Evolutionary conservation across 169 alveolate species (phyloP).

Genomic region (Plasmodium berghei): DNA sequence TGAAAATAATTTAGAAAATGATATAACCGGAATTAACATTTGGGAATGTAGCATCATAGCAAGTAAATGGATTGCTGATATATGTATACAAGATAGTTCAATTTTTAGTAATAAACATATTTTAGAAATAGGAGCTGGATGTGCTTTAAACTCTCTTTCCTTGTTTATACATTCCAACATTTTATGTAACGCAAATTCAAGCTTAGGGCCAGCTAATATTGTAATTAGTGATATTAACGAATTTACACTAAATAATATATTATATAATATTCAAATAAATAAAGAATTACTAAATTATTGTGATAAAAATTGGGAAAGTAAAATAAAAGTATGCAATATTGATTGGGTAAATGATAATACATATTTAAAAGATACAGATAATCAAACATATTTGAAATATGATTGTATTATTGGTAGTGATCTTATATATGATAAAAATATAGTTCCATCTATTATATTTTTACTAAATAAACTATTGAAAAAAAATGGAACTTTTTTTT

Average conservation of each 20-base stretch:
- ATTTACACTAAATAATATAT: conserved; percentile 77
- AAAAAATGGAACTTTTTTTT: conserved; percentile 77
- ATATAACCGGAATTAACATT: conserved; percentile 80
- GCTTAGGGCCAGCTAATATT: neutral
- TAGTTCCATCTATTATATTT: conserved; percentile 77
- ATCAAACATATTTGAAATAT: conserved; percentile 18
- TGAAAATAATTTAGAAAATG: conserved; percentile 63
- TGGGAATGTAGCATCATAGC: conserved; percentile 83
- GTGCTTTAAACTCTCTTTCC: conserved; percentile 81
- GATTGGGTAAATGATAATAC: conserved; percentile 76
- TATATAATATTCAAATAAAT: conserved; percentile 78
- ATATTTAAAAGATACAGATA: conserved; percentile 37
- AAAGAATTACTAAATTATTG: neutral
- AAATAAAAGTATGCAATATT: conserved; percentile 51
- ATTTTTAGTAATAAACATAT: conserved; percentile 72
- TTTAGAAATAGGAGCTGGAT: conserved; percentile 84
- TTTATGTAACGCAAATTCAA: neutral
- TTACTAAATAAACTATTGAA: conserved; percentile 57
- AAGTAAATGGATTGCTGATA: conserved; percentile 79
- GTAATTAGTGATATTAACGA: conserved; percentile 78
- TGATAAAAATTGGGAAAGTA: conserved; percentile 28
- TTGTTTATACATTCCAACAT: conserved; percentile 52
- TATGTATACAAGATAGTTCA: conserved; percentile 20
- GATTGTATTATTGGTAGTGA: conserved; percentile 84
- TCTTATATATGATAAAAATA: conserved; percentile 78